Percentiles rank a stretch among this genome's conserved stretches.
Conservation (phyloP, 2,329 filamentous ascomycete species). For the Colletotrichum horii region DNA sequence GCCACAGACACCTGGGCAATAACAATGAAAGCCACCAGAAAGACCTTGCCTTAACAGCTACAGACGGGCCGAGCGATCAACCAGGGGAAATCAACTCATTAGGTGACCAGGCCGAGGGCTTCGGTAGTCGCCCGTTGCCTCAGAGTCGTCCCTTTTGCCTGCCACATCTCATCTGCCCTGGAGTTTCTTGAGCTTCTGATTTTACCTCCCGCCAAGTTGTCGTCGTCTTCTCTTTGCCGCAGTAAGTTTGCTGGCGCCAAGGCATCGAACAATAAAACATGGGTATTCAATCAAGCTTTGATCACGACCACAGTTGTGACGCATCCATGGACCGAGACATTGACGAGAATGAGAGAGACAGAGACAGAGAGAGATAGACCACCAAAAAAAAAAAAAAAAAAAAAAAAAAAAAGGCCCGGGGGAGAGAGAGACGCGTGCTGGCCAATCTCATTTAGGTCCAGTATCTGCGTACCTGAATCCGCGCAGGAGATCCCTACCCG, state of each 20-base stretch:
- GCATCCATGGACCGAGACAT: neutral
- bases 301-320: neutral
- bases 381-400: neutral
- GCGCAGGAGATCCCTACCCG: neutral
- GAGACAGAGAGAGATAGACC: too few species aligned
- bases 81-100: neutral
- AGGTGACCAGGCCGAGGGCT: neutral
- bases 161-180: neutral
- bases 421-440: too few species aligned
- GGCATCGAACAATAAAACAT: neutral
- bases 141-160: neutral
- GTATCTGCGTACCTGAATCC: neutral
- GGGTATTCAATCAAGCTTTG: constrained; percentile 1
- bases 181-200: too few species aligned
- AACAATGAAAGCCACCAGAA: neutral
- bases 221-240: neutral
- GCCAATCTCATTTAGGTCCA: neutral
- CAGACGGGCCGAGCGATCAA: neutral
- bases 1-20: neutral
- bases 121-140: neutral
- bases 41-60: neutral
- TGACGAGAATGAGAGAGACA: neutral
- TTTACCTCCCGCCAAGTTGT: neutral
- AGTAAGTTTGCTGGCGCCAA: neutral
- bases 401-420: neutral